Conservation (phyloP, 2,329 filamentous ascomycete genomes). For the Cladosporium sp. region DNA sequence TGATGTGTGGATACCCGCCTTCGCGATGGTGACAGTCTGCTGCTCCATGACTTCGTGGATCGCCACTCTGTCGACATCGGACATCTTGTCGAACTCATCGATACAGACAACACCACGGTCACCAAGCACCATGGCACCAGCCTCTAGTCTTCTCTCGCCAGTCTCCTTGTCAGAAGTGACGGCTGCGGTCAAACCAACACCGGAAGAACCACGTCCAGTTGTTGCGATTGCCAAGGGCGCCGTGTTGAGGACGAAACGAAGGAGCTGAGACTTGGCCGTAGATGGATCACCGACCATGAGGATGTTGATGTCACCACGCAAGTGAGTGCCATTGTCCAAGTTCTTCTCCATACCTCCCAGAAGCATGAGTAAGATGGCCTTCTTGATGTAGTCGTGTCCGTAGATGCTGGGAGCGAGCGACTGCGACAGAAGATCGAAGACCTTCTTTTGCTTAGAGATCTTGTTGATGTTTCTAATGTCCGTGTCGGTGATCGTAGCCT, state of each 20-base stretch:
- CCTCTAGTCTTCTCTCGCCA: conserved; percentile 88
- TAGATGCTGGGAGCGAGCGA: conserved; percentile 95
- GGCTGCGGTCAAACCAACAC: conserved; percentile 94
- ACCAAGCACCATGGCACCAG: conserved; percentile 97
- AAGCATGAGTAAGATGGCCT: conserved; percentile 92
- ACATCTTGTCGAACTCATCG: conserved; percentile 99
- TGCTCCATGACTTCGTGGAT: conserved; percentile 99
- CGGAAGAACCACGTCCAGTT: conserved; percentile 89
- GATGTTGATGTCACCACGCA: conserved; percentile 98
- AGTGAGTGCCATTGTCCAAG: conserved; percentile 92
- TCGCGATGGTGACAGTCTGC: conserved; percentile 97
- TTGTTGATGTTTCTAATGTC: conserved; percentile 99
- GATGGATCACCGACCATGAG: conserved; percentile 99
- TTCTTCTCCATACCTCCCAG: conserved; percentile 98
- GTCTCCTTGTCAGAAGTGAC: conserved; percentile 98
- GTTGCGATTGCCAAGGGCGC: conserved; percentile 95
- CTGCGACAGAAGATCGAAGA: conserved; percentile 89
- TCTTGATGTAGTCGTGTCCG: conserved; percentile 96
- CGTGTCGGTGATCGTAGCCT: conserved; percentile 88
- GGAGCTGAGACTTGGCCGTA: conserved; percentile 95
- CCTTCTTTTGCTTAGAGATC: conserved; percentile 86
- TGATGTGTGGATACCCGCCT: conserved; percentile 96
- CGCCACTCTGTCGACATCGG: conserved; percentile 92
- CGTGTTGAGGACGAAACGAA: conserved; percentile 95
- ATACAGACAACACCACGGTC: conserved; percentile 98